A percentile compares a stretch with the other conserved stretches of the same genome.
phyloP scores from a whole-genome alignment of 140 eudicot genomes.

The Anethum foeniculum region DNA sequence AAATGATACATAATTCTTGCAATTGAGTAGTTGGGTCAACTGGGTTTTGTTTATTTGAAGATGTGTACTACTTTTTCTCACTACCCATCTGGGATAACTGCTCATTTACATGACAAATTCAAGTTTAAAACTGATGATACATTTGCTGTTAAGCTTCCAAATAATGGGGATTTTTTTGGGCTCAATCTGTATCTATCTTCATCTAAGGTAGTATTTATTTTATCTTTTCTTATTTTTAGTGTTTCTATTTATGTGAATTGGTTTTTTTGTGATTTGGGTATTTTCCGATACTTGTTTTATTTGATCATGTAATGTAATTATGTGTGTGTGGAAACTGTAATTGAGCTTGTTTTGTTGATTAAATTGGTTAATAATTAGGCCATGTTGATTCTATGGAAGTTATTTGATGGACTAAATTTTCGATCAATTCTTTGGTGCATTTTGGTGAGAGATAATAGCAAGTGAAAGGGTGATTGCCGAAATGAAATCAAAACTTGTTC shows the following conservation, averaged over 20 bases:
- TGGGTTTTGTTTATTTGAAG: constrained; percentile 10
- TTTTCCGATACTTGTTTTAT: not conserved
- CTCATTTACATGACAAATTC: constrained; percentile 30
- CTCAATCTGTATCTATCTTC: constrained; percentile 25
- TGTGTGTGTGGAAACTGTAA: not conserved
- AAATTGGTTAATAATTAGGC: not conserved
- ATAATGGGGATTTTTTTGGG: constrained; percentile 24
- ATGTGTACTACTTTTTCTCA: constrained; percentile 39
- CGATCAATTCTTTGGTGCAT: not conserved
- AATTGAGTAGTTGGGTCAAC: constrained; percentile 7
- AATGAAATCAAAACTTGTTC: not conserved
- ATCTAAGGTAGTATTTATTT: constrained; percentile 35
- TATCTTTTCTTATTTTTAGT: not conserved
- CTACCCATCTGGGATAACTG: constrained; percentile 29
- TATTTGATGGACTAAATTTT: not conserved
- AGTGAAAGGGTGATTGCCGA: not conserved
- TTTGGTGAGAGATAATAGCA: not conserved
- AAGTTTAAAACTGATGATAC: constrained; percentile 24
- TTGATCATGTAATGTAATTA: not conserved
- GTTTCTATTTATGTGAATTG: not conserved
- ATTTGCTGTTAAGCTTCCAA: constrained; percentile 29
- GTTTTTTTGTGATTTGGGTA: not conserved
- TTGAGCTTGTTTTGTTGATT: too few relatives aligned
- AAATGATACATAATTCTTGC: constrained; percentile 1
- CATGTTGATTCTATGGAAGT: not conserved